These are phyloP conservation scores for Cercophora scortea DNA, from an alignment of 495 filamentous ascomycete species.

Conservation along the genomic window DNA sequence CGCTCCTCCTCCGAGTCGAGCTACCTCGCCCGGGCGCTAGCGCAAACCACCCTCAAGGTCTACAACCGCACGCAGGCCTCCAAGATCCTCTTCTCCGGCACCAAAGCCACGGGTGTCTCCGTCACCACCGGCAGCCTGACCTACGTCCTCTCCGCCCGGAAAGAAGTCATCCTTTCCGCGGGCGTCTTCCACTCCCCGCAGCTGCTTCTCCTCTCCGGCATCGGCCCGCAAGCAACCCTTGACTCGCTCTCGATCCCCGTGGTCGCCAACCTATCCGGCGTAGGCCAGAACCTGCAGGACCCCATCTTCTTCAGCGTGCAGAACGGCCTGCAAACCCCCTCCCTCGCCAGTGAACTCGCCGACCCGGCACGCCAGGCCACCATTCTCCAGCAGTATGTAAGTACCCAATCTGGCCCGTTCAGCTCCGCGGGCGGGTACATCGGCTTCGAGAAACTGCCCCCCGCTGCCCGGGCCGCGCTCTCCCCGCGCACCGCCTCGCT, in stretches of 20 bases:
- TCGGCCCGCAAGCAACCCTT: constrained; percentile 7
- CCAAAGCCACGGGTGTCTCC: constrained; percentile 28
- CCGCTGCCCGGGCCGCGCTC: background rate
- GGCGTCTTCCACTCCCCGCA: constrained; percentile 40
- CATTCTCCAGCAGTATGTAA: constrained; percentile 18
- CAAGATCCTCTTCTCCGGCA: constrained; percentile 26
- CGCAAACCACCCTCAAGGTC: constrained; percentile 18
- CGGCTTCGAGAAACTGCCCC: constrained; percentile 15
- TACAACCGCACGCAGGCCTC: constrained; percentile 24
- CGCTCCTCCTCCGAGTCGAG: constrained; percentile 16
- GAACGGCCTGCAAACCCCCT: constrained; percentile 31
- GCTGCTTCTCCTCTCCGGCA: constrained; percentile 40
- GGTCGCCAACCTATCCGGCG: constrained; percentile 36
- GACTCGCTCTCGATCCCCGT: constrained; percentile 28
- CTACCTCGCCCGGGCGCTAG: constrained; percentile 14
- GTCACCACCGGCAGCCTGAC: constrained; percentile 17
- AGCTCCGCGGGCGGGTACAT: constrained; percentile 39
- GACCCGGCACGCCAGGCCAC: constrained; percentile 26
- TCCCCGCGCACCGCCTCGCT: constrained; percentile 32
- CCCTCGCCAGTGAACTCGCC: constrained; percentile 14
- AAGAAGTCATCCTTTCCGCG: constrained; percentile 40
- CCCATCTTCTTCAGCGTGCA: constrained; percentile 30
- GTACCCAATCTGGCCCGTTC: constrained; percentile 27
- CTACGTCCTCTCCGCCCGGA: constrained; percentile 29
- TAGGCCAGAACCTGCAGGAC: constrained; percentile 47